phyloP scores from a whole-genome alignment of 192 early-diverging fungal genomes.

The Funneliformis geosporum region DNA sequence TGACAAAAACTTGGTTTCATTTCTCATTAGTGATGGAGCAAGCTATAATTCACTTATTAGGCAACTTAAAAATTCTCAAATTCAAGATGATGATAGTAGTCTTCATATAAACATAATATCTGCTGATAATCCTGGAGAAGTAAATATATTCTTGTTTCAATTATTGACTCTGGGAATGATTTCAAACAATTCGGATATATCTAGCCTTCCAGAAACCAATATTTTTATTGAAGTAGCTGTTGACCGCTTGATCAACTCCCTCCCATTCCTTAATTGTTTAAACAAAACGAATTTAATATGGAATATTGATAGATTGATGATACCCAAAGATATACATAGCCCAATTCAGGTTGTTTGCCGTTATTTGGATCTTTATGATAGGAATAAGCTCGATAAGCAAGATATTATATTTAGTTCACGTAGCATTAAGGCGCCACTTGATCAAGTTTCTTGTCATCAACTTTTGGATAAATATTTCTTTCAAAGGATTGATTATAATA shows the following conservation, averaged over 20 bases:
- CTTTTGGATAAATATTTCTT: constrained; percentile 27
- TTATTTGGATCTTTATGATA: constrained; percentile 17
- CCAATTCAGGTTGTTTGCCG: constrained; percentile 30
- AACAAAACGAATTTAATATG: neutral
- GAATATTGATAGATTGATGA: constrained; percentile 23
- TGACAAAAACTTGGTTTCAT: neutral
- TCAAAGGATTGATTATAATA: neutral
- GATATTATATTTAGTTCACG: constrained; percentile 16
- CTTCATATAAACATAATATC: constrained; percentile 32
- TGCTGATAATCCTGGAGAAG: constrained; percentile 20
- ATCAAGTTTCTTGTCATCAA: neutral
- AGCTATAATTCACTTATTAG: constrained; percentile 3
- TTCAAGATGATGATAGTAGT: neutral
- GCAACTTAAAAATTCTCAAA: neutral
- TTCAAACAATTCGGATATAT: constrained; percentile 16
- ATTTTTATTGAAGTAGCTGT: constrained; percentile 34
- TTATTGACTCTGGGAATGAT: constrained; percentile 29
- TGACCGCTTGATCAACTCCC: constrained; percentile 10
- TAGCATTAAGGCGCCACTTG: neutral
- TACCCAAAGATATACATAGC: constrained; percentile 11
- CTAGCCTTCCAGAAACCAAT: neutral
- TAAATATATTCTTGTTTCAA: constrained; percentile 36
- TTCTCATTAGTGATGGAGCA: constrained; percentile 22
- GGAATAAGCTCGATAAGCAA: neutral
- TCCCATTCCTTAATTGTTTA: constrained; percentile 14